These are phyloP conservation scores for Eragrostis curvula DNA, from an alignment of 176 grass and related monocot species.

Conservation along the genomic window DNA sequence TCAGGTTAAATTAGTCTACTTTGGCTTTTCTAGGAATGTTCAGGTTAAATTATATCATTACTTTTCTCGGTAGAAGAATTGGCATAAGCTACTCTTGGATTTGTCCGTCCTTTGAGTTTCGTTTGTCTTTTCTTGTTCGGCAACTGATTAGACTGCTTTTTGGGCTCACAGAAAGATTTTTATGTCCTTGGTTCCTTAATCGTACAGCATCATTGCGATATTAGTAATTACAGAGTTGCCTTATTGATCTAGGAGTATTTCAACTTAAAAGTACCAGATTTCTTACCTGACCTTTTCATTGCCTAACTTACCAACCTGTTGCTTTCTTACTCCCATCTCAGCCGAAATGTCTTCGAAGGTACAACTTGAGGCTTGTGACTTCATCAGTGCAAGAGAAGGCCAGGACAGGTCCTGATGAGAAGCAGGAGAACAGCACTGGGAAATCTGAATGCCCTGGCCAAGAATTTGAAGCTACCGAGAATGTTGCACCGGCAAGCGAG, in stretches of 20 bases:
- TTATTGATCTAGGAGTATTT: not conserved
- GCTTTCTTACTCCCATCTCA: conserved; percentile 42
- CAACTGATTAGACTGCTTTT: not conserved
- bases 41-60: conserved; percentile 6
- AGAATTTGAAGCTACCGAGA: conserved; percentile 19
- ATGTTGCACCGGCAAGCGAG: not conserved
- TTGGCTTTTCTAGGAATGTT: too few relatives aligned
- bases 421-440: conserved; percentile 31
- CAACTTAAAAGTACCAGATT: conserved; percentile 9
- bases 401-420: conserved; percentile 14
- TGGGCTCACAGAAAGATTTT: not conserved
- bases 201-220: not conserved
- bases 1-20: conserved; percentile 26
- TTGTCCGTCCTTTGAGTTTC: not conserved
- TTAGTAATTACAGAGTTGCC: not conserved
- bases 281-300: not conserved
- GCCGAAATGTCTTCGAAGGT: conserved; percentile 68
- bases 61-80: not conserved
- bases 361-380: conserved; percentile 62
- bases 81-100: not conserved
- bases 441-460: conserved; percentile 33
- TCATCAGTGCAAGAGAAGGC: conserved; percentile 76
- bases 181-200: not conserved
- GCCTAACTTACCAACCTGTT: not conserved
- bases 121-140: not conserved